These are phyloP conservation scores for Eucalyptus guilfoylei DNA, from an alignment of 345 rosid genomes.

Conservation along the genomic window DNA sequence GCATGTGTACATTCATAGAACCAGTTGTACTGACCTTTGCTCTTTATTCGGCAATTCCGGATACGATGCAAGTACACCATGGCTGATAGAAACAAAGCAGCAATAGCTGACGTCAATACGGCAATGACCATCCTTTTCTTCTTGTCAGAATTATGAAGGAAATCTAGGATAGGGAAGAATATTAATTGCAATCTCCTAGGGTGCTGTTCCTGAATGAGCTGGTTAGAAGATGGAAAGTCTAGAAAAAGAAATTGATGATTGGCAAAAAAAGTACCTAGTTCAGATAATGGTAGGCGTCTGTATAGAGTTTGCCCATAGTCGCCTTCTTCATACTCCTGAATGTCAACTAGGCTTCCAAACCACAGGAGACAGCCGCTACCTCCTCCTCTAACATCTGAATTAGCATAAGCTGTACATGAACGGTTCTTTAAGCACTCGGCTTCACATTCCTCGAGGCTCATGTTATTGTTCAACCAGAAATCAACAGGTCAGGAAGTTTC, in stretches of 20 bases:
- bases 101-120: background rate
- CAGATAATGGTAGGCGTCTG: background rate
- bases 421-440: slow-evolving; percentile 4
- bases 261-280: background rate
- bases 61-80: background rate
- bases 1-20: background rate
- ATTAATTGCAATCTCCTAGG: background rate
- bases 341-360: background rate
- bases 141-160: background rate
- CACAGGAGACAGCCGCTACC: slow-evolving; percentile 18
- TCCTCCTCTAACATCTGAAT: background rate
- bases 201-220: background rate
- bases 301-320: background rate
- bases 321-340: background rate
- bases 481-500: slow-evolving; percentile 4
- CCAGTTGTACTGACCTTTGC: background rate
- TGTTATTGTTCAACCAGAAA: slow-evolving; percentile 9
- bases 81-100: background rate
- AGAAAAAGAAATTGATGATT: background rate
- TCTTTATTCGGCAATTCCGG: background rate
- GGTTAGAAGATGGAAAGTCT: background rate
- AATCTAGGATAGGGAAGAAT: background rate
- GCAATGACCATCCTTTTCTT: background rate
- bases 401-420: slow-evolving; percentile 21
- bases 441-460: background rate